phyloP scores from a whole-genome alignment of 768 basidiomycete genomes.

The Leccinellum luteum region DNA sequence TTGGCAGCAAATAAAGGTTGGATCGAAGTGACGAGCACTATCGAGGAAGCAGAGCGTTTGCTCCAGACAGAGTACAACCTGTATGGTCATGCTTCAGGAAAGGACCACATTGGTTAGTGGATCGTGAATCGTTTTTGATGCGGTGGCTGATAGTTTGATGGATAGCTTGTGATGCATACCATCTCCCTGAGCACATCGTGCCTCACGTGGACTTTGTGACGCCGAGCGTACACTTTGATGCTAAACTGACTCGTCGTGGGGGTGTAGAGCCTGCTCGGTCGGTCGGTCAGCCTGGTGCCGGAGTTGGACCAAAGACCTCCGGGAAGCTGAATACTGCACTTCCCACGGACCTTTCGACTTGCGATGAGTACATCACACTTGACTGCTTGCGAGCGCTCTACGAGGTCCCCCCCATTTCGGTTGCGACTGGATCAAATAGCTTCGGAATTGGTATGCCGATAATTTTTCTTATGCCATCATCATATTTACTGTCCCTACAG shows the following conservation, averaged over 20 bases:
- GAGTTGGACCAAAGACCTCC: conserved; percentile 22
- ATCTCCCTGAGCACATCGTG: conserved; percentile 31
- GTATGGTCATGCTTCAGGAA: conserved; percentile 28
- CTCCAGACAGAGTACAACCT: conserved; percentile 34
- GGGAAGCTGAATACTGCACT: conserved; percentile 7
- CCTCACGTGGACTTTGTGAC: conserved; percentile 35
- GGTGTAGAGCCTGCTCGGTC: neutral
- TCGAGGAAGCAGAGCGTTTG: conserved; percentile 33
- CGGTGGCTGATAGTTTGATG: neutral
- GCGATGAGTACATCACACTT: conserved; percentile 30
- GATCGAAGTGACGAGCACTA: conserved; percentile 29
- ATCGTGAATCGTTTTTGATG: no score
- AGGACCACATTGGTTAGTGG: conserved; percentile 27
- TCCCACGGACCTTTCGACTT: conserved; percentile 17
- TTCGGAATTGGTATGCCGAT: conserved; percentile 28
- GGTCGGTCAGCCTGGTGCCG: conserved; percentile 16
- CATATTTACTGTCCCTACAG: conserved; percentile 4
- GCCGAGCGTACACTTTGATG: conserved; percentile 34
- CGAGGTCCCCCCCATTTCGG: conserved; percentile 13
- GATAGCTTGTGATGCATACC: conserved; percentile 34
- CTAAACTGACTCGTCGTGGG: conserved; percentile 18
- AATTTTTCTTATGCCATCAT: neutral
- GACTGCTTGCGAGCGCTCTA: conserved; percentile 31
- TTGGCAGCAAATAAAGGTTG: conserved; percentile 23
- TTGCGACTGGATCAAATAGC: conserved; percentile 19